phyloP scores from a whole-genome alignment of 2,329 filamentous ascomycete genomes.

The Colletotrichum paranaense region DNA sequence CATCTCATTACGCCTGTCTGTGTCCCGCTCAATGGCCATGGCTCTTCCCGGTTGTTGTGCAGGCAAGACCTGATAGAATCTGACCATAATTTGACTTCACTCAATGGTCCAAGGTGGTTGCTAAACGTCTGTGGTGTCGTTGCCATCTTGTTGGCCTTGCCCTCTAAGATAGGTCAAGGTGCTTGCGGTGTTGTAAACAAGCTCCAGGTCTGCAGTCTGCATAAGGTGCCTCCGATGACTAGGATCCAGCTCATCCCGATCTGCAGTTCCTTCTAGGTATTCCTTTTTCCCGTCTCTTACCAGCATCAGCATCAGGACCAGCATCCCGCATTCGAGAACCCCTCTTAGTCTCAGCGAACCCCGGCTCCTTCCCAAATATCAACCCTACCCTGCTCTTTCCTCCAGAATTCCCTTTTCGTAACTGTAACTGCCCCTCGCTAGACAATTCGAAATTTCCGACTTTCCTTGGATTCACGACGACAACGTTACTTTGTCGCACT shows the following conservation, averaged over 20 bases:
- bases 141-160: background rate
- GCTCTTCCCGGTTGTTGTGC: slow-evolving; percentile 12
- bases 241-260: slow-evolving; percentile 6
- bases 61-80: slow-evolving; percentile 10
- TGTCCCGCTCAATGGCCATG: slow-evolving; percentile 5
- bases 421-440: slow-evolving; percentile 13
- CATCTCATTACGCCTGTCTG: slow-evolving; percentile 5
- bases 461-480: slow-evolving; percentile 15
- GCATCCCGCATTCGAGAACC: slow-evolving; percentile 18
- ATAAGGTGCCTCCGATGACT: background rate
- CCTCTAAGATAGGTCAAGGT: background rate
- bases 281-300: background rate
- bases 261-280: slow-evolving; percentile 1
- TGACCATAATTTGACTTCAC: background rate
- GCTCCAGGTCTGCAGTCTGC: slow-evolving; percentile 17
- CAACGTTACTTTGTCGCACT: slow-evolving; percentile 19
- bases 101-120: background rate
- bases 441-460: background rate
- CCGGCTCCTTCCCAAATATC: slow-evolving; percentile 1
- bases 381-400: background rate
- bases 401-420: slow-evolving; percentile 9
- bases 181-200: slow-evolving; percentile 16
- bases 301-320: background rate
- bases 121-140: background rate
- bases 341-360: slow-evolving; percentile 17